A percentile compares a stretch with the other conserved stretches of the same genome.
These are phyloP conservation scores for Tuctoria greenei DNA, from an alignment of 176 grass and related monocot genomes.

Conservation along the genomic window DNA sequence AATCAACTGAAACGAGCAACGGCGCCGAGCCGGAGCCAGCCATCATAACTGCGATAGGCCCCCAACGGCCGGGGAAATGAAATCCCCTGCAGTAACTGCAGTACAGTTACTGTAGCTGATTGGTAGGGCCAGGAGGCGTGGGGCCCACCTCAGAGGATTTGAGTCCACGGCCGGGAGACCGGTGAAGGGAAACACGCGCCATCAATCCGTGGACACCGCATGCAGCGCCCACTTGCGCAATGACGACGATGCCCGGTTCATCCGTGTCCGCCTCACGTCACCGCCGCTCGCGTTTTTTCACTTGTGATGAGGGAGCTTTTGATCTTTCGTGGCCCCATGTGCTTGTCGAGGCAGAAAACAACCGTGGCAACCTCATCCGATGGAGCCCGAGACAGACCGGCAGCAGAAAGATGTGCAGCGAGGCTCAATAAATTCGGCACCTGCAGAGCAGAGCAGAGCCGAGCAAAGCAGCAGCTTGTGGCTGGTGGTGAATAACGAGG, in stretches of 20 bases:
- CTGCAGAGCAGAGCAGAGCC: background rate
- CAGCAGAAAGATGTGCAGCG: conserved; percentile 19
- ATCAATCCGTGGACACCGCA: background rate
- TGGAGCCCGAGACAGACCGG: conserved; percentile 3
- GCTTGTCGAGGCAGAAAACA: conserved; percentile 24
- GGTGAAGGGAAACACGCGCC: conserved; percentile 10
- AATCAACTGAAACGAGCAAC: conserved; percentile 19
- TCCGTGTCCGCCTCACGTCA: background rate
- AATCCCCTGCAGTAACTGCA: too few species aligned
- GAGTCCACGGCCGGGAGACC: too few species aligned
- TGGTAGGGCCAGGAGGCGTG: too few species aligned
- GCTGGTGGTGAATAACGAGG: conserved; percentile 14
- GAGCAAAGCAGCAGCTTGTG: conserved; percentile 29
- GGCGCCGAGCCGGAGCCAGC: conserved; percentile 1
- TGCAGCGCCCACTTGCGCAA: conserved; percentile 23
- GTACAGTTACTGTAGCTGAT: too few species aligned
- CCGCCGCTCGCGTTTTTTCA: background rate
- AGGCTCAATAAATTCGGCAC: conserved; percentile 35
- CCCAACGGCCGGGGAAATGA: too few species aligned
- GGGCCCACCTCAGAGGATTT: too few species aligned
- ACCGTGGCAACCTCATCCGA: background rate
- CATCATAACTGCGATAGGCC: conserved; percentile 37
- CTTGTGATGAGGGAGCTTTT: background rate
- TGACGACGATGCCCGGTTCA: conserved; percentile 7
- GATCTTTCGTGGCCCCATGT: conserved; percentile 42